Evolutionary conservation across 2,329 filamentous ascomycete species (phyloP), one percentile per base, ranked within the genome.

Genomic region (Rugonectria rugulosa): DNA sequence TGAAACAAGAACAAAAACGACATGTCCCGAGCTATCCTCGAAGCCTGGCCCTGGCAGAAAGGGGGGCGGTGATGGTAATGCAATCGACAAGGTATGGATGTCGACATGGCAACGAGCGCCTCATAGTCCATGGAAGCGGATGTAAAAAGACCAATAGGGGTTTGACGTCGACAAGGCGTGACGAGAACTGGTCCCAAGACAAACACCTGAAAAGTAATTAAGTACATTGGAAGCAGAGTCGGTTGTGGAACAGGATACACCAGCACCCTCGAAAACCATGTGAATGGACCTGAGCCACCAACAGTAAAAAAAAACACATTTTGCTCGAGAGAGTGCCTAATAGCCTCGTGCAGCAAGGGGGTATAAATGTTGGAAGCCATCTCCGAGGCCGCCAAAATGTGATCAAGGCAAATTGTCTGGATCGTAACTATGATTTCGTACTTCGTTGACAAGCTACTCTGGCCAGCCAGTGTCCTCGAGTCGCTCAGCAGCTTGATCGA

Each of bases 201-300:
- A 32, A 46, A 36, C 40, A 50, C 42, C 46, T 37, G 45, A 17
- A 12, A 36, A 49, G n/a, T 50, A 36, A 43, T 31, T 50, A 50
- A 56, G 46, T 51, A 56, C 53, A 50, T 12, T 40, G 11, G 20
- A 56, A 46, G 45, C 23, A 49, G 45, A 50, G 41, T 41, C 21
- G 23, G 19, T 27, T 32, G 31, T 29, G 24, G 19, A 27, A 41
- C 7, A 40, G 41, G 27, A 50, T 26, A 34, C 41, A 31, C 45
- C 38, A 17, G 32, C 19, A 8, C 20, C 12, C 21, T 32, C 20
- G 43, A 17, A 11, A 29, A 43, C 24, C 9, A 32, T 12, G n/a
- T n/a, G 11, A 23, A 43, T 43, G 24, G 38, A 17, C 20, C 36
- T 17, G 7, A 12, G n/a, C 14, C 46, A 32, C 26, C 34, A 21